A percentile compares a stretch with the other conserved stretches of the same genome.
Evolutionary conservation across 1,139 yeast species (phyloP).

Genomic region (Pichia sp.): DNA sequence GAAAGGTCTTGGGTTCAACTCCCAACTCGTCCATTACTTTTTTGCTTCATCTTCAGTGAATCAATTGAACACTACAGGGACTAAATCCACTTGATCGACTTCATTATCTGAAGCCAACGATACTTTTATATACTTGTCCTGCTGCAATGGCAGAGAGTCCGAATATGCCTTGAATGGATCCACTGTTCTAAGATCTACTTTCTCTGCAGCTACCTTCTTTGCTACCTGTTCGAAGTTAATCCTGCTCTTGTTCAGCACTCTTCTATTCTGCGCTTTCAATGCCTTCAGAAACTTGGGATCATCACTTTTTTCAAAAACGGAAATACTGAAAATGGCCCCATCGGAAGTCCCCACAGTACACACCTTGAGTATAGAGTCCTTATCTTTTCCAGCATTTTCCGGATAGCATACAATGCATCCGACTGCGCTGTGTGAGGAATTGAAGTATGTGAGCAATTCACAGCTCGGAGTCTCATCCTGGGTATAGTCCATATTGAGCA

Average conservation of each 20-base stretch:
- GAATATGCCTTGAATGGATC: not conserved
- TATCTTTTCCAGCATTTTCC: too few species aligned
- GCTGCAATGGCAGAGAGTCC: not conserved
- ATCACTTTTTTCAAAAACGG: not conserved
- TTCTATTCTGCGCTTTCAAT: not conserved
- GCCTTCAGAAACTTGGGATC: not conserved
- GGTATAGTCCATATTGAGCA: conserved; percentile 8
- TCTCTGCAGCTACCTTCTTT: not conserved
- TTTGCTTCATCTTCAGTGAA: not conserved
- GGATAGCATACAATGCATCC: conserved; percentile 6
- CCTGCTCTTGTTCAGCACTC: not conserved
- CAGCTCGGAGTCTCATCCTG: conserved; percentile 1
- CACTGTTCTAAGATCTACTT: not conserved
- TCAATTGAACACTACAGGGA: not conserved
- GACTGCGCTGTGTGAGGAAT: conserved; percentile 4
- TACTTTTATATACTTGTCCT: not conserved
- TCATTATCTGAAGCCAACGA: not conserved
- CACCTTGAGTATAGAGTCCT: not conserved
- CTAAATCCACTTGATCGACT: not conserved
- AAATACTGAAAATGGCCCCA: conserved; percentile 8
- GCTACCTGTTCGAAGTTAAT: not conserved
- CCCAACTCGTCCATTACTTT: conserved; percentile 54
- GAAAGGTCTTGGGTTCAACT: conserved; percentile 64
- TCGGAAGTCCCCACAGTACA: conserved; percentile 11
- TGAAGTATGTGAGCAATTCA: conserved; percentile 7